Conservation (phyloP, 208 protist genomes). For the Trypanosoma conorhini region DNA sequence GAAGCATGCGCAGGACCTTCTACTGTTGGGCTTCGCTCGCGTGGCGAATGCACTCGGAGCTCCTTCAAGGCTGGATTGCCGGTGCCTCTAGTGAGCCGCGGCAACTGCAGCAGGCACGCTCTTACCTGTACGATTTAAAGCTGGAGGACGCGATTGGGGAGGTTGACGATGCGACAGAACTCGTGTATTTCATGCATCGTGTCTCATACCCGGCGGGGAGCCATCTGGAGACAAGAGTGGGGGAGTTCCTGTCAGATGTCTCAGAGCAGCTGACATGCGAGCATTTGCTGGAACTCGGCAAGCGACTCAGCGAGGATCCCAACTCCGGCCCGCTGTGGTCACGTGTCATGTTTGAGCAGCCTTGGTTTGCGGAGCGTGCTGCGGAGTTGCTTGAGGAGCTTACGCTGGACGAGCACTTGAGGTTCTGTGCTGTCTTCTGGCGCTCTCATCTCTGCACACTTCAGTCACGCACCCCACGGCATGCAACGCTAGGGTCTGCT, state of each 20-base stretch:
- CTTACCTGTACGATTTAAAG: constrained; percentile 43
- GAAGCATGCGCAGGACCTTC: constrained; percentile 12
- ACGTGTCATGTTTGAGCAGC: constrained; percentile 24
- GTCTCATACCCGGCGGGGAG: constrained; percentile 34
- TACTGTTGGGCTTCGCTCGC: constrained; percentile 25
- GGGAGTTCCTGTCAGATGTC: constrained; percentile 12
- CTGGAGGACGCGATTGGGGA: constrained; percentile 25
- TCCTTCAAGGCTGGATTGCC: constrained; percentile 61
- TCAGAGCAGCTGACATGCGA: constrained; percentile 7
- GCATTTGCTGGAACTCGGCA: constrained; percentile 23
- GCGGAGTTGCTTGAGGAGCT: constrained; percentile 3
- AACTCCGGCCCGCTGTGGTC: constrained; percentile 26
- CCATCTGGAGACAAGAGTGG: constrained; percentile 27
- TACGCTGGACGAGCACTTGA: constrained; percentile 25
- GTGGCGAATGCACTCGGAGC: constrained; percentile 68
- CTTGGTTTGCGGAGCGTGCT: constrained; percentile 15
- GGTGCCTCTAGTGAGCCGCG: constrained; percentile 29
- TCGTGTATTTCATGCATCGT: constrained; percentile 41
- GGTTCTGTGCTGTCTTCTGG: constrained; percentile 19
- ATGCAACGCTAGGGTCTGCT: background rate
- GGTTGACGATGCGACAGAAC: constrained; percentile 40
- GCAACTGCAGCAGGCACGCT: constrained; percentile 29
- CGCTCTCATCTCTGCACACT: constrained; percentile 1
- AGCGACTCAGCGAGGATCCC: constrained; percentile 22
- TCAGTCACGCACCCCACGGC: background rate